Conservation (phyloP, 805 yeast species). For the Pichia membranifaciens region DNA sequence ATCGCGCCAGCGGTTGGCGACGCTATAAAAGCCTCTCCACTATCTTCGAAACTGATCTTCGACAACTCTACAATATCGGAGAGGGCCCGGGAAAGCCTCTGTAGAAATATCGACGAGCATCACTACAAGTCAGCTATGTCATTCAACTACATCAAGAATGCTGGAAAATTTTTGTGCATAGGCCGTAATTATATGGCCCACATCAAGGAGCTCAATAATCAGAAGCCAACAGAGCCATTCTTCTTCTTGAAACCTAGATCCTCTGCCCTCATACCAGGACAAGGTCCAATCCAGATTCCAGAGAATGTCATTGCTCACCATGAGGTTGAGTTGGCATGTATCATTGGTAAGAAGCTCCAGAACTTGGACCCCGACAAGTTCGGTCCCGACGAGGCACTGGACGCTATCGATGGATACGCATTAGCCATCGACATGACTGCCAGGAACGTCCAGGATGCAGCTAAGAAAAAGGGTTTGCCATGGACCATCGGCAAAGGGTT, state of each 20-base stretch:
- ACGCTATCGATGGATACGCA: constrained; percentile 80
- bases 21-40: no score
- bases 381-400: constrained; percentile 60
- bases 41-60: no score
- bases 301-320: constrained; percentile 77
- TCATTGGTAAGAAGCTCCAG: constrained; percentile 58
- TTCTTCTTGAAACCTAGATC: constrained; percentile 89
- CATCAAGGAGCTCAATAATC: constrained; percentile 80
- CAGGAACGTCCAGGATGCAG: constrained; percentile 91
- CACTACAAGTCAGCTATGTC: constrained; percentile 29
- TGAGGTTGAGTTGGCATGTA: constrained; percentile 86
- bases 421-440: constrained; percentile 93
- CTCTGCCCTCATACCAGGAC: constrained; percentile 56
- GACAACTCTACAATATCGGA: no score
- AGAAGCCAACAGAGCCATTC: constrained; percentile 79
- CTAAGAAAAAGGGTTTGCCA: constrained; percentile 89
- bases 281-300: constrained; percentile 81
- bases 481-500: constrained; percentile 97
- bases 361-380: constrained; percentile 54
- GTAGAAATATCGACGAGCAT: no score
- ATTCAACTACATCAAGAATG: constrained; percentile 47
- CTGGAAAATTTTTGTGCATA: constrained; percentile 82
- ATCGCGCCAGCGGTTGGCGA: no score
- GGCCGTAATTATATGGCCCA: constrained; percentile 98
- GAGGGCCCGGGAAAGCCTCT: no score